A percentile compares a stretch with the other conserved stretches of the same genome.
These are phyloP conservation scores for Ogataea wickerhamii DNA, from an alignment of 805 yeast genomes.

Conservation along the genomic window DNA sequence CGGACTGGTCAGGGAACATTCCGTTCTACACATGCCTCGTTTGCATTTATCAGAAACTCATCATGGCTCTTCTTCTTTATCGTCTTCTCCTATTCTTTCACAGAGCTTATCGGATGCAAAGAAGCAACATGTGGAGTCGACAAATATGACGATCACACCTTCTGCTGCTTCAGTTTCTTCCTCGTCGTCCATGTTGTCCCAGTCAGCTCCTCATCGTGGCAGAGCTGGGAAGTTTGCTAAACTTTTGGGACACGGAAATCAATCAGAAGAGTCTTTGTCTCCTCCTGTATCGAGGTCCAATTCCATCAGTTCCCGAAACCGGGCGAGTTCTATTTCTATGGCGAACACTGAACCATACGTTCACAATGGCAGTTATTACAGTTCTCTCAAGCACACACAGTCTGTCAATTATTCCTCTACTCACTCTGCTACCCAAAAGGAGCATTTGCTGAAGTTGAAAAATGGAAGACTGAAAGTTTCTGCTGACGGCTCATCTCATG, in stretches of 20 bases:
- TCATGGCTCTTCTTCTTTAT: constrained; percentile 2
- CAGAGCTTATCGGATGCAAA: neutral
- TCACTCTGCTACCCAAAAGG: constrained; percentile 21
- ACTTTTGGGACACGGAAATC: constrained; percentile 17
- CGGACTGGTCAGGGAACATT: constrained; percentile 1
- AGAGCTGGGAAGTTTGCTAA: constrained; percentile 22
- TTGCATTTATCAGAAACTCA: neutral
- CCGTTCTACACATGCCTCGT: constrained; percentile 4
- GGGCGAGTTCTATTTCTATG: constrained; percentile 23
- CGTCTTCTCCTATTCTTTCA: constrained; percentile 4
- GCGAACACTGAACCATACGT: constrained; percentile 16
- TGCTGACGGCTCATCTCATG: constrained; percentile 31
- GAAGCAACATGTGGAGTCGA: neutral
- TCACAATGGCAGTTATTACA: constrained; percentile 11
- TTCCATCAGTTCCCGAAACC: constrained; percentile 14
- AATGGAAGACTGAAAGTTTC: constrained; percentile 29
- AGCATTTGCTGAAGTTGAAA: constrained; percentile 24
- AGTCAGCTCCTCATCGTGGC: constrained; percentile 17
- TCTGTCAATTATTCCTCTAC: constrained; percentile 23
- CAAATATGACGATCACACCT: constrained; percentile 7
- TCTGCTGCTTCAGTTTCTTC: constrained; percentile 11
- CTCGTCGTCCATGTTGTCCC: constrained; percentile 10
- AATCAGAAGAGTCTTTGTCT: constrained; percentile 21
- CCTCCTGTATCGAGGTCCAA: constrained; percentile 23
- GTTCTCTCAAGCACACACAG: constrained; percentile 25